A percentile compares a stretch with the other conserved stretches of the same genome.
These are phyloP conservation scores for Diaporthe australafricana DNA, from an alignment of 2,329 filamentous ascomycete genomes.

Conservation along the genomic window DNA sequence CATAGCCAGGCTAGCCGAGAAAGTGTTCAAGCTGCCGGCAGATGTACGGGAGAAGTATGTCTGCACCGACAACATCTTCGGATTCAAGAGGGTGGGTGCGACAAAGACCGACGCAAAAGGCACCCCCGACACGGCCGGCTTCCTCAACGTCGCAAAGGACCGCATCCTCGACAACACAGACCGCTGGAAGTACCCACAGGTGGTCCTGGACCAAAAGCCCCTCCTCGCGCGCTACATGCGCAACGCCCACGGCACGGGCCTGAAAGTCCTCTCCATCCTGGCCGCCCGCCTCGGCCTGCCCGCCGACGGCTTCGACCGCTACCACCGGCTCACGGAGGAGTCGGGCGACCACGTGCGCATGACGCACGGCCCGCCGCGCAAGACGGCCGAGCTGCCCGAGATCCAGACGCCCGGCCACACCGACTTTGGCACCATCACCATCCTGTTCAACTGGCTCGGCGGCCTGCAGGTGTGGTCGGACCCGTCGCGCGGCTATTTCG, in stretches of 20 bases:
- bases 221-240: constrained; percentile 34
- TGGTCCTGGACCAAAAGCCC: constrained; percentile 32
- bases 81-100: constrained; percentile 33
- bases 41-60: constrained; percentile 37
- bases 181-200: constrained; percentile 28
- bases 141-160: constrained; percentile 39
- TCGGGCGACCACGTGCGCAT: constrained; percentile 39
- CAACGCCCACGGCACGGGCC: constrained; percentile 32
- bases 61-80: constrained; percentile 35
- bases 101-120: constrained; percentile 35
- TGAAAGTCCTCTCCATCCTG: constrained; percentile 34
- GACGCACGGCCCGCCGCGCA: constrained; percentile 35
- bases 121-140: constrained; percentile 35
- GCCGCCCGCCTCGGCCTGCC: constrained; percentile 27
- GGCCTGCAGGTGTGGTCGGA: constrained; percentile 49
- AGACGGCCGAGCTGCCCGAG: constrained; percentile 32
- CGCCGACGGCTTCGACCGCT: constrained; percentile 22
- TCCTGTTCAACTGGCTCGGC: constrained; percentile 53
- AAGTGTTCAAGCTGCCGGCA: constrained; percentile 34
- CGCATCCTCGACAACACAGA: constrained; percentile 36
- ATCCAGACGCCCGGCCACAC: constrained; percentile 46
- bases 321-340: constrained; percentile 34
- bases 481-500: constrained; percentile 32
- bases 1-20: constrained; percentile 34
- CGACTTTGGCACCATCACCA: constrained; percentile 52